Evolutionary conservation across 495 filamentous ascomycete species (phyloP), one percentile per base, ranked within the genome.

Genomic region (Hypoxylon subgilvum): DNA sequence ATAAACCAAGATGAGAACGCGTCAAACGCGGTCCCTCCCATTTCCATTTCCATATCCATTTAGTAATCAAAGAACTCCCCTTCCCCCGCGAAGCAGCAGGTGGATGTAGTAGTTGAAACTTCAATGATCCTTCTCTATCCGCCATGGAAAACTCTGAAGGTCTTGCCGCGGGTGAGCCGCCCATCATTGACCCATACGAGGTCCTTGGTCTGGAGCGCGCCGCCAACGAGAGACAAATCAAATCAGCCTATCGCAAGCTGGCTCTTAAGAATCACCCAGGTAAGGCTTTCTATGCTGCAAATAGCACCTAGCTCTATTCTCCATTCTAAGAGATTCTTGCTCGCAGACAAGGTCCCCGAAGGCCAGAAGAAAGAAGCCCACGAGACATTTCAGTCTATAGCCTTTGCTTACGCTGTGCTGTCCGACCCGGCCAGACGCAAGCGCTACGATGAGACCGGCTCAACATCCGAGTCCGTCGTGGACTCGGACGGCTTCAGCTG

Each of bases 231-330:
- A 71, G 84, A 22, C 88, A 96, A 56, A 84, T 98, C 65, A 89
- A 92, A 50, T 84, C 86, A 46, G 91, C 90, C 39, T 98, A 96
- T 76, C 86, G 92, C 28, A 90, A 88, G 68, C 88, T 91, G 3
- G 90, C 95, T 0, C 79, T 97, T 7, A 91, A 88, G 70, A 90
- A 91, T 69, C 94, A 98, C 71, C 94, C 94, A 7, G 93, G 96
- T 78, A 88, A 88, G n/a, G 74, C 17, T 63, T 77, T 85, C n/a
- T 10, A 19, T 21, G 6, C 10, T 17, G 18, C 19, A 19, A 12
- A 21, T 1, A 0, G 34, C 18, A 38, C 25, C 18, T 39, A 4
- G 32, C 82, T 12, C 6, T 19, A 4, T 27, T 32, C 9, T 27
- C 16, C 41, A 52, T 47, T 52, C 49, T 54, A 8, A 60, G 21